phyloP scores from a whole-genome alignment of 768 basidiomycete genomes.

The Panaeolus cyanescens region DNA sequence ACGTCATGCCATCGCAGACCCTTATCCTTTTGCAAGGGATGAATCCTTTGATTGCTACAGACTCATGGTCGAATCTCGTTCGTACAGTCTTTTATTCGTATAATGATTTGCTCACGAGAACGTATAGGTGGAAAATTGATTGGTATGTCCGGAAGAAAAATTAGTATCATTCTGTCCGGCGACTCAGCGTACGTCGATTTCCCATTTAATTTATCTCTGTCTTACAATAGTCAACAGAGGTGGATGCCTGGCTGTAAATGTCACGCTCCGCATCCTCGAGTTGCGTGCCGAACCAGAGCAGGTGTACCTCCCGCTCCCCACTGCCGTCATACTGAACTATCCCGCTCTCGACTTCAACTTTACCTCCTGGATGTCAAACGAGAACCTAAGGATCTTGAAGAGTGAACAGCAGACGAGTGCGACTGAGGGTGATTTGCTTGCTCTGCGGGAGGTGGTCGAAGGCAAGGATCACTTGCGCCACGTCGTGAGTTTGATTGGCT shows the following conservation, averaged over 20 bases:
- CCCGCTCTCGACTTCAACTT: conserved; percentile 97
- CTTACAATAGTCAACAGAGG: conserved; percentile 54
- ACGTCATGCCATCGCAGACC: conserved; percentile 57
- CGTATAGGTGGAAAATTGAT: conserved; percentile 65
- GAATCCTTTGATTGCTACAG: conserved; percentile 92
- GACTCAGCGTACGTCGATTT: conserved; percentile 89
- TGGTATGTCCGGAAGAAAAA: conserved; percentile 83
- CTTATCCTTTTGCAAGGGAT: conserved; percentile 95
- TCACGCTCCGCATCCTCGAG: conserved; percentile 86
- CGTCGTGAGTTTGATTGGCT: conserved; percentile 38
- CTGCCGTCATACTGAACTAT: conserved; percentile 87
- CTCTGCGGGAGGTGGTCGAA: conserved; percentile 65
- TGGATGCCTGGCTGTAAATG: conserved; percentile 81
- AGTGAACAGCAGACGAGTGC: conserved; percentile 59
- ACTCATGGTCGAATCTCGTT: conserved; percentile 72
- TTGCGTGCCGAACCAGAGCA: conserved; percentile 40
- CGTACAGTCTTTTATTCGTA: conserved; percentile 12
- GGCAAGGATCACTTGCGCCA: conserved; percentile 91
- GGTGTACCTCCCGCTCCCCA: conserved; percentile 62
- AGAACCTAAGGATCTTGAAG: conserved; percentile 79
- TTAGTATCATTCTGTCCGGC: conserved; percentile 82
- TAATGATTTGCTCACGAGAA: background rate
- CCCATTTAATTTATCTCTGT: conserved; percentile 5
- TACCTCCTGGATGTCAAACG: conserved; percentile 93
- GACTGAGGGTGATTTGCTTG: conserved; percentile 78